phyloP scores from a whole-genome alignment of 139 green algal genomes.

The Eudorina sp. region DNA sequence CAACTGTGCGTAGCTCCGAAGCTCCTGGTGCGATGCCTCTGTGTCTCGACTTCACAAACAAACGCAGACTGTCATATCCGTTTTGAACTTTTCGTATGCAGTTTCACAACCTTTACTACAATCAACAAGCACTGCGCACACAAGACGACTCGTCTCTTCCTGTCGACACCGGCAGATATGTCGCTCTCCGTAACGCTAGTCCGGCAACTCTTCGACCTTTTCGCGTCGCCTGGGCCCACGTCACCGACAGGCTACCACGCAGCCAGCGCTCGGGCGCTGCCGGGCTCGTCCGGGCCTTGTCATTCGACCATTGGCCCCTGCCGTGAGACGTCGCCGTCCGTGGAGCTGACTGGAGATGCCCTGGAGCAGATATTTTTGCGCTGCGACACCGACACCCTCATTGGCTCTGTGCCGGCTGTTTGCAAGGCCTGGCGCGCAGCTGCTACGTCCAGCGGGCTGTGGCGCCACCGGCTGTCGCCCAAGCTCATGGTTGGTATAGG shows the following conservation, averaged over 20 bases:
- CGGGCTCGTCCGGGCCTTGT: too few relatives aligned
- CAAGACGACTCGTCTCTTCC: too few relatives aligned
- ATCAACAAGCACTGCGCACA: too few relatives aligned
- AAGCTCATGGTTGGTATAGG: background rate
- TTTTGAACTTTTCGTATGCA: too few relatives aligned
- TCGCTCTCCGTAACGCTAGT: background rate
- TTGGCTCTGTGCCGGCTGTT: background rate
- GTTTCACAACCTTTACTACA: too few relatives aligned
- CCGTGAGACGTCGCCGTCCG: background rate
- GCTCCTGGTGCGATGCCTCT: too few relatives aligned
- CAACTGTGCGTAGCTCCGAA: too few relatives aligned
- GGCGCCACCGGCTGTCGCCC: background rate
- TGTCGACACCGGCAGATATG: background rate
- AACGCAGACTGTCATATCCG: too few relatives aligned
- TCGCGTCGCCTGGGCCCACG: background rate
- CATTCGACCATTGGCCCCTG: too few relatives aligned
- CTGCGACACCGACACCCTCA: constrained; percentile 37
- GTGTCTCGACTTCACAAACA: too few relatives aligned
- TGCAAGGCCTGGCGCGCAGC: constrained; percentile 38
- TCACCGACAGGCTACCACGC: too few relatives aligned
- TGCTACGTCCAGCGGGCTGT: background rate
- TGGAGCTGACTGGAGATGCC: background rate
- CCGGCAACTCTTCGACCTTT: background rate
- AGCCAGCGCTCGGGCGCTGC: too few relatives aligned
- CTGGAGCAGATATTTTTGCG: constrained; percentile 35